Conservation (phyloP, 768 basidiomycete species). For the Rhodotorula toruloides region DNA sequence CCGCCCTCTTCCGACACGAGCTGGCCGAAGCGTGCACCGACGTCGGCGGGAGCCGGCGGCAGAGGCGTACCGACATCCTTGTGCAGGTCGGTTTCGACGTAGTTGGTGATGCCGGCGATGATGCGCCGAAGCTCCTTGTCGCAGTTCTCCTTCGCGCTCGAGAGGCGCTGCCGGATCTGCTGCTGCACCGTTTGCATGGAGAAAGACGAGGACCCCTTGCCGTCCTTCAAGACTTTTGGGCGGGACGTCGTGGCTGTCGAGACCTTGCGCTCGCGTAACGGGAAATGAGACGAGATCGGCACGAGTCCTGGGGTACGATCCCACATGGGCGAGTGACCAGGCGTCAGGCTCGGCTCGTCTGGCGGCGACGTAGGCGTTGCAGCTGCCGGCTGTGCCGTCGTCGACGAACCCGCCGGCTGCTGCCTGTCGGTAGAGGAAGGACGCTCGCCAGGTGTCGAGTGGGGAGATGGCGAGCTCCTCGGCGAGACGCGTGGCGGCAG, state of each 20-base stretch:
- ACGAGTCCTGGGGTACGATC: conserved; percentile 41
- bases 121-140: conserved; percentile 93
- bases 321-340: conserved; percentile 41
- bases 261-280: conserved; percentile 3
- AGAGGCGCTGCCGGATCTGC: conserved; percentile 87
- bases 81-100: conserved; percentile 84
- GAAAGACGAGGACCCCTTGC: conserved; percentile 27
- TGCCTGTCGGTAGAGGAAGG: neutral
- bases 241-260: neutral
- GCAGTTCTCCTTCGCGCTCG: conserved; percentile 89
- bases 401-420: neutral
- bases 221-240: conserved; percentile 6
- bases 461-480: neutral
- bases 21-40: conserved; percentile 11
- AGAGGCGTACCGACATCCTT: conserved; percentile 60
- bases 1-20: conserved; percentile 21
- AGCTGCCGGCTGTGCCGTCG: neutral
- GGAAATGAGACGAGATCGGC: conserved; percentile 24
- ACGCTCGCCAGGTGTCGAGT: neutral
- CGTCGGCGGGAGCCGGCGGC: conserved; percentile 9
- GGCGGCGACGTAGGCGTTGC: neutral
- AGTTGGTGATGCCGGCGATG: conserved; percentile 85
- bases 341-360: conserved; percentile 30
- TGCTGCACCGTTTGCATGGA: conserved; percentile 56
- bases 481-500: conserved; percentile 7